These are phyloP conservation scores for Spencermartinsiella ligniputridi DNA, from an alignment of 1,139 yeast genomes.

Conservation along the genomic window DNA sequence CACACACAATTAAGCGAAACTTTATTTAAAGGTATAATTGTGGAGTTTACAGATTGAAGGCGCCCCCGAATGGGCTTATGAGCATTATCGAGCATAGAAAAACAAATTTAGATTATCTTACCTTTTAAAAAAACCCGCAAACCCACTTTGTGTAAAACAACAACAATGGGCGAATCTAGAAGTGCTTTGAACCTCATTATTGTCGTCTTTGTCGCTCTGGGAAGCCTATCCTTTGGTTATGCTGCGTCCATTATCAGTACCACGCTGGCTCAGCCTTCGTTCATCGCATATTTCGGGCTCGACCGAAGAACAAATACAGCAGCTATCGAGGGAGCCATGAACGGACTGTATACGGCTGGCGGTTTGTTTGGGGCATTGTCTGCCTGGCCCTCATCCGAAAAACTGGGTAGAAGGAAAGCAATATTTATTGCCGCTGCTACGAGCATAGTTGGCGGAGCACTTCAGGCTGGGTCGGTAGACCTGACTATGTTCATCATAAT, in stretches of 20 bases:
- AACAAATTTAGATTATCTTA: too few species aligned
- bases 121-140: too few species aligned
- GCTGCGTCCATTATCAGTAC: not conserved
- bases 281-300: not conserved
- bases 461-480: constrained; percentile 51
- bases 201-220: constrained; percentile 3
- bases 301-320: not conserved
- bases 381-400: constrained; percentile 26
- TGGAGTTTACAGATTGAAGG: too few species aligned
- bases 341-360: constrained; percentile 19
- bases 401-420: constrained; percentile 35
- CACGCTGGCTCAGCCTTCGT: constrained; percentile 3
- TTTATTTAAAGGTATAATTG: too few species aligned
- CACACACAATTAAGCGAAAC: too few species aligned
- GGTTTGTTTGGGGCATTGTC: constrained; percentile 29
- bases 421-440: constrained; percentile 50
- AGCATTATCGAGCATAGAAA: too few species aligned
- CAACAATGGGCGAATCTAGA: not conserved
- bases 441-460: constrained; percentile 55
- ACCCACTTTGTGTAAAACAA: too few species aligned
- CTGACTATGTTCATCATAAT: constrained; percentile 30
- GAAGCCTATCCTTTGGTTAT: constrained; percentile 4
- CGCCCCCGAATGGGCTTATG: too few species aligned
- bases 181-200: not conserved
- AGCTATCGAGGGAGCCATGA: not conserved